These are phyloP conservation scores for Auricularia auricula-judae DNA, from an alignment of 768 basidiomycete species.

Conservation along the genomic window DNA sequence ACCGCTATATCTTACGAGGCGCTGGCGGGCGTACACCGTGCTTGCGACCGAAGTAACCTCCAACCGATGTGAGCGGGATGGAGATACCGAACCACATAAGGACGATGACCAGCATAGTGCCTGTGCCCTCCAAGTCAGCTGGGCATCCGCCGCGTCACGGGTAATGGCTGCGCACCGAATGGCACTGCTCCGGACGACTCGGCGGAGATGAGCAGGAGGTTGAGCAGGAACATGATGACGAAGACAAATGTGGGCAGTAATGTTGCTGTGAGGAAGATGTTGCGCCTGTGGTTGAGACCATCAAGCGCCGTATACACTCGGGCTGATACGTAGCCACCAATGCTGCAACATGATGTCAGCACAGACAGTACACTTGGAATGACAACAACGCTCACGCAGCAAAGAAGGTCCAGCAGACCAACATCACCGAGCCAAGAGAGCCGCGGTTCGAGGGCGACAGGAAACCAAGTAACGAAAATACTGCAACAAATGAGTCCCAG, in stretches of 20 bases:
- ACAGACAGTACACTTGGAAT: not conserved
- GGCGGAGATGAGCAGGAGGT: slow-evolving; percentile 75
- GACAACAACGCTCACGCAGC: slow-evolving; percentile 44
- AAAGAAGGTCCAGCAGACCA: slow-evolving; percentile 91
- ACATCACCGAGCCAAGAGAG: slow-evolving; percentile 85
- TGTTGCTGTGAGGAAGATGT: slow-evolving; percentile 81
- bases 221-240: slow-evolving; percentile 75
- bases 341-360: slow-evolving; percentile 28
- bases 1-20: not conserved
- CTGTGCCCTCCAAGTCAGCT: slow-evolving; percentile 23
- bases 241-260: slow-evolving; percentile 80
- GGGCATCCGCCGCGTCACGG: not conserved
- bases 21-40: slow-evolving; percentile 48
- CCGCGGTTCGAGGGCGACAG: slow-evolving; percentile 93
- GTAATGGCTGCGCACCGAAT: slow-evolving; percentile 46
- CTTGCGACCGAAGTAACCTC: slow-evolving; percentile 76
- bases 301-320: slow-evolving; percentile 72
- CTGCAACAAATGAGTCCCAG: slow-evolving; percentile 23
- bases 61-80: slow-evolving; percentile 73
- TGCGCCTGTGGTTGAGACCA: slow-evolving; percentile 67
- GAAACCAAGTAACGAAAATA: slow-evolving; percentile 88
- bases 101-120: slow-evolving; percentile 76
- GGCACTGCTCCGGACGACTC: slow-evolving; percentile 93
- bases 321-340: slow-evolving; percentile 83
- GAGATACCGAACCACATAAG: slow-evolving; percentile 91